Evolutionary conservation across 257 asterid genomes (phyloP), one percentile per base, ranked within the genome.

Genomic region (Thymus mandschuricus): DNA sequence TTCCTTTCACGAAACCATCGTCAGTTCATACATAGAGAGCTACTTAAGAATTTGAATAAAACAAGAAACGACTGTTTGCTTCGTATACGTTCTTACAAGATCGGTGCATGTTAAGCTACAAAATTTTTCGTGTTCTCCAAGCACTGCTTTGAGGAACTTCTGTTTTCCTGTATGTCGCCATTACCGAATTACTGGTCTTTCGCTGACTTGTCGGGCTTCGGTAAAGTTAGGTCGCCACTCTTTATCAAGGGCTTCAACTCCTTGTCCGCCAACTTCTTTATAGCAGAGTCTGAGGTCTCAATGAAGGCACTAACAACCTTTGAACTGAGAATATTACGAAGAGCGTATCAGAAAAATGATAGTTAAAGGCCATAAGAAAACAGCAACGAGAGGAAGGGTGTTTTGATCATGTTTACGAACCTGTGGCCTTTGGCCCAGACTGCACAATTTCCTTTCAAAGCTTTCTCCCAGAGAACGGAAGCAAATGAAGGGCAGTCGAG

Each of bases 361-460:
- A 21, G 49, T 6, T 33, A 7, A 31, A 12, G 27, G 54, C 45
- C 64, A 6, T 3, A 34, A 57, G 64, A 27, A 43, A 21, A 15
- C 45, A 10, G 28, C 10, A 40, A 40, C 8, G 5, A 5, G 7
- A 13, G 64, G 60, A 71, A 65, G 45, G 34, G 8, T 8, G 27
- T 46, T 5, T 33, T 10, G 8, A 30, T 3, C 31, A 49, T 49
- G 46, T 45, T 57, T 28, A 60, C 79, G 56, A 76, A 94, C 98
- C 97, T 87, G 87, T 87, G 96, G 43, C 99, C 98, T 74, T 92
- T 86, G 48, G 83, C 89, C 96, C 86, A 88, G 34, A 61, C 60
- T 58, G 81, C 84, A 61, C 96, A 86, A 50, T 83, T 88, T 40
- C 99, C 96, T 79, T 84, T 80, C 57, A 95, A 80, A 69, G 94